Evolutionary conservation across 169 alveolate genomes (phyloP).

Genomic region (Plasmodium cynomolgi): DNA sequence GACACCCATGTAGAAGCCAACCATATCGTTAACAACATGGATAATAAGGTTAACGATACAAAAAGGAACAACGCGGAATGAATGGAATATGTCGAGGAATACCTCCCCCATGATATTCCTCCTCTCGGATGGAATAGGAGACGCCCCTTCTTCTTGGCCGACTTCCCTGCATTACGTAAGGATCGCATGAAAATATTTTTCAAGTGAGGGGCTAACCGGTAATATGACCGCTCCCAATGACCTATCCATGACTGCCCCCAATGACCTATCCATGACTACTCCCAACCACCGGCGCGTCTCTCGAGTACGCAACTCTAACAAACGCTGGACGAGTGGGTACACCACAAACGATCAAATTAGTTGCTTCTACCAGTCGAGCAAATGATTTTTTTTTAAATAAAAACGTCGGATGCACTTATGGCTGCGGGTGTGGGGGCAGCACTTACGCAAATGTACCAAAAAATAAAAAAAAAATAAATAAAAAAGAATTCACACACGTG

Average conservation of each 20-base stretch:
- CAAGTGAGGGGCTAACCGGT: neutral
- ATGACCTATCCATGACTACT: neutral
- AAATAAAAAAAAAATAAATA: neutral
- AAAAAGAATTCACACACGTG: neutral
- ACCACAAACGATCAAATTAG: neutral
- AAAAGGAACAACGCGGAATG: too few relatives aligned
- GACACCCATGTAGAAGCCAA: too few relatives aligned
- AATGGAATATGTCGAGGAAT: too few relatives aligned
- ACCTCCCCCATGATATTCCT: neutral
- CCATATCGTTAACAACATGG: too few relatives aligned
- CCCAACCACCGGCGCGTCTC: neutral
- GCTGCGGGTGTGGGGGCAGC: neutral
- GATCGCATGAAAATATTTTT: neutral
- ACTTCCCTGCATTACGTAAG: neutral
- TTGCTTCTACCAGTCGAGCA: neutral
- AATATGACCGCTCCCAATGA: too few relatives aligned
- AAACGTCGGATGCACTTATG: neutral
- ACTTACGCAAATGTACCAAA: neutral
- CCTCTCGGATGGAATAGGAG: neutral
- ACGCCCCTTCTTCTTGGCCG: neutral
- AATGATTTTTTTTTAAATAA: neutral
- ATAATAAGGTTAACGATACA: too few relatives aligned
- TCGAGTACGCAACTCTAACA: neutral
- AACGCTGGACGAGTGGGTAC: neutral
- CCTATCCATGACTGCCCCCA: neutral